Base-by-base conservation (phyloP, 2,329 filamentous ascomycete species). In the Monilinia fructicola region DNA sequence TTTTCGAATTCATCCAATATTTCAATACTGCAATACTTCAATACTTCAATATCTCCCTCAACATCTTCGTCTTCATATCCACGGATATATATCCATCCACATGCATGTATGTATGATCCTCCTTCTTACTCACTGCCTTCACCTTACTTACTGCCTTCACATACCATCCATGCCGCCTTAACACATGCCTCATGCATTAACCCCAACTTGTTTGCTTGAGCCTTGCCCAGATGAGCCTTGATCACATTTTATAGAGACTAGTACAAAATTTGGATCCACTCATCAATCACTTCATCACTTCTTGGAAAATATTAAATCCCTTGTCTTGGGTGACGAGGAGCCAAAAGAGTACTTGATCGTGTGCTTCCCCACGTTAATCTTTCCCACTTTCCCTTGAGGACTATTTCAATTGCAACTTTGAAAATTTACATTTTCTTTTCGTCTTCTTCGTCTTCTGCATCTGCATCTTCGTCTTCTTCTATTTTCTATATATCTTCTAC, bases 261-360 rank as follows among this genome's bases (percentile, higher is more conserved):
- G 10, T 11, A 55, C 10, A 40, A 40, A 12, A 64, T 50, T 42
- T 16, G 26, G 28, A 28, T 64, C 53, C 62, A 58, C 63, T 59
- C 31, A 38, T 50, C 16, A 21, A 38, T 50, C 16, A 21, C 23
- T 35, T 35, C 31, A 35, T 7, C 31, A 35, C 28, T 31, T 40
- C 38, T 52, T 50, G 44, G n/a, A 35, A 53, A n/a, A 35, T 5
- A 35, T 35, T 28, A 35, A 21, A 11, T 38, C n/a, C 52, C 48
- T n/a, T 54, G 54, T 54, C 50, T 44, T 54, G 50, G 18, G 40
- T 52, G 38, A 48, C 35, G 54, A 58, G 14, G 16, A 44, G 18
- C 31, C 21, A 40, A 59, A 60, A 23, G 42, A 35, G 42, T 65
- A 60, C 54, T 65, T 65, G 63, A 65, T 65, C 63, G 63, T 65